phyloP scores from a whole-genome alignment of 192 early-diverging fungal species.

The Geranomyces variabilis region DNA sequence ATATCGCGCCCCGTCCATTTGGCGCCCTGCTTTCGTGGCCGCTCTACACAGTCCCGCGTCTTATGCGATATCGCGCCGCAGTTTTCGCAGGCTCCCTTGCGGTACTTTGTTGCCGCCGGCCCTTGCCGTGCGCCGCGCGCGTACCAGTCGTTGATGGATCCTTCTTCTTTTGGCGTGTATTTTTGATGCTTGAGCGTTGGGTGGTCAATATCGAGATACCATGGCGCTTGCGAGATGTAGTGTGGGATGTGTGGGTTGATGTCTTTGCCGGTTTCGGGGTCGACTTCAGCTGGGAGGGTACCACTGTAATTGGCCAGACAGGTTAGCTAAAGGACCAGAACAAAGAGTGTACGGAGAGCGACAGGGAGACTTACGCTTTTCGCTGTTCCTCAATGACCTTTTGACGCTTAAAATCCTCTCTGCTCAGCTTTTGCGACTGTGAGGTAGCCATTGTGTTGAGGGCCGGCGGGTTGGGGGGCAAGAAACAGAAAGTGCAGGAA shows the following conservation, averaged over 20 bases:
- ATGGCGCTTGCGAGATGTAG: constrained; percentile 95
- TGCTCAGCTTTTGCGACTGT: constrained; percentile 69
- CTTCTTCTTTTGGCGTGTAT: constrained; percentile 34
- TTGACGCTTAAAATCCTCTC: constrained; percentile 93
- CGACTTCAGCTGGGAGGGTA: constrained; percentile 53
- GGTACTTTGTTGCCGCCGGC: constrained; percentile 84
- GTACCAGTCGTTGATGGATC: constrained; percentile 73
- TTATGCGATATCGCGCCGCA: constrained; percentile 97
- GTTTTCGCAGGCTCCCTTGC: constrained; percentile 96
- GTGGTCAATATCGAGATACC: constrained; percentile 62
- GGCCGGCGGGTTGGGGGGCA: too few relatives aligned
- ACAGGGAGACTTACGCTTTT: constrained; percentile 70
- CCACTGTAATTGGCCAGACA: constrained; percentile 31
- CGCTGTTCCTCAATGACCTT: constrained; percentile 96
- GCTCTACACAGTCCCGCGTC: constrained; percentile 90
- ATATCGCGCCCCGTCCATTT: constrained; percentile 84
- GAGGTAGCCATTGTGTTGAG: constrained; percentile 27
- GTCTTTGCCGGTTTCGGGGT: constrained; percentile 73
- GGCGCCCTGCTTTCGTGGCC: constrained; percentile 87
- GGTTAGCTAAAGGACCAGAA: not conserved
- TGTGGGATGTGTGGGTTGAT: constrained; percentile 99
- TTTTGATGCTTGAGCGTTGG: constrained; percentile 89
- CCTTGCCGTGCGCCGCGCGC: constrained; percentile 71
- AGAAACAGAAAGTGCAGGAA: too few relatives aligned
- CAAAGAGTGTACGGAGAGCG: not conserved